phyloP scores from a whole-genome alignment of 2,329 filamentous ascomycete genomes.

The Fusarium dlaminii region DNA sequence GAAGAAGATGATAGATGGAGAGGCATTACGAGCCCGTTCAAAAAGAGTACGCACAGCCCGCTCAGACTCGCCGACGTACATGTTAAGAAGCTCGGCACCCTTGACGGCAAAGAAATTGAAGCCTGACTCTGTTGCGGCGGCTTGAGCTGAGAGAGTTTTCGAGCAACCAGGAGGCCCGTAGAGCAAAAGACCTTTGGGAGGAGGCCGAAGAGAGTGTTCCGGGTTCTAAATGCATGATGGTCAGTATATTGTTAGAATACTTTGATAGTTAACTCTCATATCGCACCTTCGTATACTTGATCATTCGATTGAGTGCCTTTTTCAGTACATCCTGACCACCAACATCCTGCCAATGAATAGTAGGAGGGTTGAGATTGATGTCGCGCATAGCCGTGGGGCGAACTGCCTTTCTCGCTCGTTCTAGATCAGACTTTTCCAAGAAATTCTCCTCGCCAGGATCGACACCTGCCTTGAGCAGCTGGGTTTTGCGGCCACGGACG shows the following conservation, averaged over 20 bases:
- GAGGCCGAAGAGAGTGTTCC: constrained; percentile 57
- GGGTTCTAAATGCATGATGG: constrained; percentile 35
- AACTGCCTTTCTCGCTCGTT: constrained; percentile 73
- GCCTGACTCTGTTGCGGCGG: constrained; percentile 87
- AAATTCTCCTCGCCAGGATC: constrained; percentile 42
- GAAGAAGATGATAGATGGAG: constrained; percentile 94
- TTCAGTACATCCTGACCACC: constrained; percentile 86
- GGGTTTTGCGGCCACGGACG: constrained; percentile 40
- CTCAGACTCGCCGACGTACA: constrained; percentile 97
- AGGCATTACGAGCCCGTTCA: constrained; percentile 82
- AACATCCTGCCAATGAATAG: constrained; percentile 86
- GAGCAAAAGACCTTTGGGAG: constrained; percentile 84
- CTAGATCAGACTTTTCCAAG: constrained; percentile 62
- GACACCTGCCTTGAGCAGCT: constrained; percentile 36
- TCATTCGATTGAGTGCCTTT: constrained; percentile 62
- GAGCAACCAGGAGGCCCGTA: constrained; percentile 95
- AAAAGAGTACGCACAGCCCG: constrained; percentile 87
- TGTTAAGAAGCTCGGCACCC: constrained; percentile 90
- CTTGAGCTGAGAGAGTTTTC: constrained; percentile 92
- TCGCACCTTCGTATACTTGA: constrained; percentile 52
- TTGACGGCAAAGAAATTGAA: constrained; percentile 97
- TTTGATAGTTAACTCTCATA: background rate
- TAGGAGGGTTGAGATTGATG: constrained; percentile 87
- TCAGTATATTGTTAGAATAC: constrained; percentile 11
- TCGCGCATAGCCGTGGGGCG: constrained; percentile 88